Conservation (phyloP, 129 eudicot genomes). For the Deinandra increscens region DNA sequence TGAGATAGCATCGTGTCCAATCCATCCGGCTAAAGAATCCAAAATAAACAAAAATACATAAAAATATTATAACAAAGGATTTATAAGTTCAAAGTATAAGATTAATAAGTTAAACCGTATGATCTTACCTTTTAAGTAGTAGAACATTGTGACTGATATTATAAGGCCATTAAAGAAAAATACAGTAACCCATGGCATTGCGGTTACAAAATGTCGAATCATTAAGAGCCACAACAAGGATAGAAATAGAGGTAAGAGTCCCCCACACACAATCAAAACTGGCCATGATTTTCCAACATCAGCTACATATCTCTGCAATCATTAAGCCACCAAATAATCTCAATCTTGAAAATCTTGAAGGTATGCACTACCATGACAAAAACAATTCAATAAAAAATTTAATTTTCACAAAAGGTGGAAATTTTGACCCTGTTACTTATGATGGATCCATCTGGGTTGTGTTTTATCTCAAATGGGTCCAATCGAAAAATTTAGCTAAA, state of each 20-base stretch:
- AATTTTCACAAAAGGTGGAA: background rate
- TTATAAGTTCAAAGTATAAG: slow-evolving; percentile 4
- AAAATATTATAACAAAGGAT: background rate
- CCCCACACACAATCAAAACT: slow-evolving; percentile 91
- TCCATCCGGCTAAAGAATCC: slow-evolving; percentile 84
- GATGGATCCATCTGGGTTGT: background rate
- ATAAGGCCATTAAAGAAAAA: slow-evolving; percentile 68
- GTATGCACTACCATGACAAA: slow-evolving; percentile 1
- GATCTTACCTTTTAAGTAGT: slow-evolving; percentile 76
- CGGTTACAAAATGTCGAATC: slow-evolving; percentile 90
- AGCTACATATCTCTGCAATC: slow-evolving; percentile 88
- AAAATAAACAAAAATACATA: slow-evolving; percentile 2
- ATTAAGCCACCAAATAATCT: slow-evolving; percentile 19
- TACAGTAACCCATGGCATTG: slow-evolving; percentile 95
- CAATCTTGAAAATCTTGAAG: slow-evolving; percentile 8
- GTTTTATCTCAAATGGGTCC: background rate
- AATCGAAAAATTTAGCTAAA: no score
- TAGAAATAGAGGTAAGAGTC: slow-evolving; percentile 76
- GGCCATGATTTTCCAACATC: slow-evolving; percentile 97
- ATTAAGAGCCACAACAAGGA: slow-evolving; percentile 87
- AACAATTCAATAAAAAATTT: background rate
- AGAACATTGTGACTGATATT: slow-evolving; percentile 85
- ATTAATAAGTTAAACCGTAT: background rate
- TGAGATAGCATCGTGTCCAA: slow-evolving; percentile 82
- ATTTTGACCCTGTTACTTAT: background rate